Conservation (phyloP, 1,284 basidiomycete species). For the Microbotryomycetes sp. region DNA sequence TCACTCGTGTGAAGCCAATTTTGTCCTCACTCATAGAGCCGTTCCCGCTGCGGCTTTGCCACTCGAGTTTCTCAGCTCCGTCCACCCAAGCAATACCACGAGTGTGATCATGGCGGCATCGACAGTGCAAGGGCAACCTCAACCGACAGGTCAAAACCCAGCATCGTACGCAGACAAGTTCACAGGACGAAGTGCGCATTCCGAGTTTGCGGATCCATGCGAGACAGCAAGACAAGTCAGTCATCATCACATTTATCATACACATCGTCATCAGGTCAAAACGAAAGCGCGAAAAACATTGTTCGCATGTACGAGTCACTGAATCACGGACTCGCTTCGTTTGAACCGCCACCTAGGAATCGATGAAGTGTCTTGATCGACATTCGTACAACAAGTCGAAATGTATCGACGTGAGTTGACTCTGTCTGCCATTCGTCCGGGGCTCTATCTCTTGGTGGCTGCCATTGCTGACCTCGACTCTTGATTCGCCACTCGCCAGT, state of each 20-base stretch:
- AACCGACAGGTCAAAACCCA: conserved; percentile 10
- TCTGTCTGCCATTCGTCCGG: background rate
- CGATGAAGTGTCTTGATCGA: conserved; percentile 26
- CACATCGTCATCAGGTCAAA: background rate
- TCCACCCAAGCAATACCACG: no score
- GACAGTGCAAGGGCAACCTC: background rate
- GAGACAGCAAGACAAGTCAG: conserved; percentile 18
- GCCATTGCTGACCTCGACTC: background rate
- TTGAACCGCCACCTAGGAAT: no score
- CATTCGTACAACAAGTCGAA: conserved; percentile 28
- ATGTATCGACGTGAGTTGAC: conserved; percentile 19
- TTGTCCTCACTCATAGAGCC: no score
- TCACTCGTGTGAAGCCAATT: no score
- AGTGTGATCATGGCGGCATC: background rate
- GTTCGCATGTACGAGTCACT: background rate
- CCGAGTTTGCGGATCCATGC: conserved; percentile 29
- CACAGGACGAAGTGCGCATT: conserved; percentile 12
- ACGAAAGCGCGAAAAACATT: background rate
- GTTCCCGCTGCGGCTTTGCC: no score
- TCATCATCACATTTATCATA: background rate
- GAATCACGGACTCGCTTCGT: no score
- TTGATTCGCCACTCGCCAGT: conserved; percentile 8
- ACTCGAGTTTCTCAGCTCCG: no score
- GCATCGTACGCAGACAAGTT: conserved; percentile 20
- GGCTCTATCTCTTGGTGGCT: background rate